phyloP scores from a whole-genome alignment of 352 stramenopile genomes.

The Globisporangium yorkense region DNA sequence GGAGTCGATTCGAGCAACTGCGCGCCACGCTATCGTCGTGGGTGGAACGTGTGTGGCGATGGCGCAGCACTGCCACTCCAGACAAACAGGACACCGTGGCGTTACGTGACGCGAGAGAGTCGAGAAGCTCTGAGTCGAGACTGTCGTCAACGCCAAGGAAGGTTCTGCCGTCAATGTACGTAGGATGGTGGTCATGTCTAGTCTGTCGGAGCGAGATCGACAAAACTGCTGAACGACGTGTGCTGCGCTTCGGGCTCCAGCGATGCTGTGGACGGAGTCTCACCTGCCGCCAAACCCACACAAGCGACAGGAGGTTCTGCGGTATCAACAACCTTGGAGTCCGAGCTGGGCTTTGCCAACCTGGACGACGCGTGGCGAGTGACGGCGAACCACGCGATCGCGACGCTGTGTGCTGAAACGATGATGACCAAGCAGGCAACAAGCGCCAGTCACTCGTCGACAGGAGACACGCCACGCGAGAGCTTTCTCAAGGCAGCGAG shows the following conservation, averaged over 20 bases:
- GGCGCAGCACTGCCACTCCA: neutral
- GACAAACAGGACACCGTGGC: constrained; percentile 7
- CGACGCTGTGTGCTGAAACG: constrained; percentile 19
- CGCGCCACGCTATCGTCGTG: neutral
- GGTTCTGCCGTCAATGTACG: constrained; percentile 30
- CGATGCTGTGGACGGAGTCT: neutral
- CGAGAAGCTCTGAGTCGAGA: neutral
- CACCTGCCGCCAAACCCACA: neutral
- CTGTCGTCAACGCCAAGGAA: constrained; percentile 21
- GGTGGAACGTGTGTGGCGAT: neutral
- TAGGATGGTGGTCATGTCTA: neutral
- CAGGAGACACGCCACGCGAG: constrained; percentile 4
- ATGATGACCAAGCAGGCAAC: constrained; percentile 2
- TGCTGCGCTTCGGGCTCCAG: neutral
- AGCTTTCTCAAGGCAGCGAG: constrained; percentile 18
- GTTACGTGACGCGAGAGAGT: neutral
- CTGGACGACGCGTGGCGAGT: constrained; percentile 40
- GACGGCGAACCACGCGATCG: constrained; percentile 44
- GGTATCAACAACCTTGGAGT: neutral
- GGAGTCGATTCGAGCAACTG: neutral
- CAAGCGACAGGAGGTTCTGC: no score
- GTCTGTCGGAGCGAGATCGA: neutral
- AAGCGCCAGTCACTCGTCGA: neutral
- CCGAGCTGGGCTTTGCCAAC: constrained; percentile 15
- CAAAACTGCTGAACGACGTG: neutral